Evolutionary conservation across 2,329 filamentous ascomycete genomes (phyloP), one percentile per base, ranked within the genome.

Genomic region (Septoria petroselini): DNA sequence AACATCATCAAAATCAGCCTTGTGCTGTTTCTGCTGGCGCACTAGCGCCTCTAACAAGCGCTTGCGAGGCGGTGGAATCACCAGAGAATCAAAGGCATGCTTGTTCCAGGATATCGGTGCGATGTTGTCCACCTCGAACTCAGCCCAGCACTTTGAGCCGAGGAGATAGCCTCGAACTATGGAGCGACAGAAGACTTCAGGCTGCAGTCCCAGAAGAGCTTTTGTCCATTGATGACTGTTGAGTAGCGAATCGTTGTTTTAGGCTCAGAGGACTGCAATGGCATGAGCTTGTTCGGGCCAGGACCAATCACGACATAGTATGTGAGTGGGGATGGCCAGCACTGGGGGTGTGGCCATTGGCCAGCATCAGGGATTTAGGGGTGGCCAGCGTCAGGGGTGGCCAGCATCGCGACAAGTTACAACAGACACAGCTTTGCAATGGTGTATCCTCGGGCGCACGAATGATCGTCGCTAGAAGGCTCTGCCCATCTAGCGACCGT

Each of bases 101-200:
- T 50, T 31, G 39, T 58, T 58, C 51, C 48, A 58, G 7, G 31
- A 15, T 6, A 60, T 58, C 8, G 44, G 41, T 1, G 9, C 7
- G 18, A 57, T 49, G 17, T 41, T 46, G 18, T 50, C 53, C n/a
- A 58, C 41, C 12, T 51, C 40, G 41, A 60, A 60, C 27, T 57
- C 47, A 3, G 51, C 51, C 55, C 55, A 60, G n/a, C 31, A 46
- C 41, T 58, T 58, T 2, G 50, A 48, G 3, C 17, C 40, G 12
- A 59, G 33, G n/a, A 41, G 48, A 30, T 55, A 58, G 1, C 57
- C 57, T 2, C 48, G 43, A 7, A 54, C 41, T 14, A 48, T 44
- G 11, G 54, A 51, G 30, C 39, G 46, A 39, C 57, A 59, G 31
- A 59, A 54, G 1, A 41, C 47, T 45, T 56, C 43, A 5, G 55